Percentiles rank a stretch among this genome's conserved stretches.
Evolutionary conservation across 2,329 filamentous ascomycete species (phyloP).

Genomic region (Stachybotrys chlorohalonatus): DNA sequence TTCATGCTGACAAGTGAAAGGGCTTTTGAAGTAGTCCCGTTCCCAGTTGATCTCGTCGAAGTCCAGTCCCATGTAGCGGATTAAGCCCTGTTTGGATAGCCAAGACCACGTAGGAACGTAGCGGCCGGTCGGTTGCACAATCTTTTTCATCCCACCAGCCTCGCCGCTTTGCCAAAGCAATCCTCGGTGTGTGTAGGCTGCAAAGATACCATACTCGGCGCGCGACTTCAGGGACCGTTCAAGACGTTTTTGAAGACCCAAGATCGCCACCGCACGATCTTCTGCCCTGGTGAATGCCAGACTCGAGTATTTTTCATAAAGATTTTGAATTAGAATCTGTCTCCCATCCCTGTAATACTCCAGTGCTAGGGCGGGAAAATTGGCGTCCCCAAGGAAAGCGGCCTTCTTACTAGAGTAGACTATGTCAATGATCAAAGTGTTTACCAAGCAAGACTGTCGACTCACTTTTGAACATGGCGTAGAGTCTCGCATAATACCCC

Average conservation of each 20-base stretch:
- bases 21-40: background rate
- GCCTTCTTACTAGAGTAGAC: background rate
- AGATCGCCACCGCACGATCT: background rate
- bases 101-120: constrained; percentile 18
- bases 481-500: background rate
- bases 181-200: background rate
- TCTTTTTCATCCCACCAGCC: background rate
- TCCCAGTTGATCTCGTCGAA: constrained; percentile 5
- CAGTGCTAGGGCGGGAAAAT: background rate
- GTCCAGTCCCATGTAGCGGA: constrained; percentile 11
- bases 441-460: background rate
- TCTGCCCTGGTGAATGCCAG: background rate
- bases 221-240: background rate
- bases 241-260: background rate
- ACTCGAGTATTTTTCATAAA: background rate
- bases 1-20: background rate
- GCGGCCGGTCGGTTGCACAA: constrained; percentile 1
- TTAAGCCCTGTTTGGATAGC: constrained; percentile 18
- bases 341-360: background rate
- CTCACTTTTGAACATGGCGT: background rate
- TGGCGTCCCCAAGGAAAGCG: background rate
- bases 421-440: too few relatives aligned
- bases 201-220: background rate
- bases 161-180: background rate
- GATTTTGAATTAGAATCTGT: background rate